phyloP scores from a whole-genome alignment of 2,329 filamentous ascomycete species.

The Biscogniauxia marginata region DNA sequence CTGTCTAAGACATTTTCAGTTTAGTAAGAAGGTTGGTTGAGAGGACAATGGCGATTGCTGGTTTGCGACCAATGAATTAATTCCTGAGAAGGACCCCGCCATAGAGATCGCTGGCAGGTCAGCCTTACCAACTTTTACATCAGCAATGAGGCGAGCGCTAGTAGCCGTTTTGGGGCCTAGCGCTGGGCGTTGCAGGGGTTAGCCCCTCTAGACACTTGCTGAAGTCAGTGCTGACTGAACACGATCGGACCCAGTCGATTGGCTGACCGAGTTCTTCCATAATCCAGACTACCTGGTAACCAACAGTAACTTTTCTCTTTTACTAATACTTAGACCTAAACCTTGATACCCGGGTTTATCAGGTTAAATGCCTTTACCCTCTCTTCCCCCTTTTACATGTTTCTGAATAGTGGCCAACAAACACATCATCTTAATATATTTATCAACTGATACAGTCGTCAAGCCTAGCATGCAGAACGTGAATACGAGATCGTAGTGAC shows the following conservation, averaged over 20 bases:
- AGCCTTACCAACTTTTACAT: slow-evolving; percentile 7
- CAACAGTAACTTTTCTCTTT: too few species aligned
- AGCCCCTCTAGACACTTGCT: not conserved
- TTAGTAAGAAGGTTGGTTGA: slow-evolving; percentile 4
- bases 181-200: not conserved
- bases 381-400: too few species aligned
- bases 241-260: not conserved
- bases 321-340: too few species aligned
- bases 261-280: slow-evolving; percentile 2
- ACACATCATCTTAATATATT: too few species aligned
- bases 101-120: not conserved
- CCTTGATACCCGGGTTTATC: too few species aligned
- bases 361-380: too few species aligned
- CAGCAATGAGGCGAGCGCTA: not conserved
- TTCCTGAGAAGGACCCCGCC: not conserved
- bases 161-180: not conserved
- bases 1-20: not conserved
- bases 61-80: slow-evolving; percentile 1
- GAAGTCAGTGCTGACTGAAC: not conserved
- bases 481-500: too few species aligned
- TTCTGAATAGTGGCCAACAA: too few species aligned
- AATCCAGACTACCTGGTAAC: too few species aligned
- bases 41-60: not conserved
- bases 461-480: too few species aligned
- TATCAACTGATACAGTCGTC: too few species aligned